phyloP scores from a whole-genome alignment of 2,329 filamentous ascomycete genomes.

The Ascochyta clinopodiicola region DNA sequence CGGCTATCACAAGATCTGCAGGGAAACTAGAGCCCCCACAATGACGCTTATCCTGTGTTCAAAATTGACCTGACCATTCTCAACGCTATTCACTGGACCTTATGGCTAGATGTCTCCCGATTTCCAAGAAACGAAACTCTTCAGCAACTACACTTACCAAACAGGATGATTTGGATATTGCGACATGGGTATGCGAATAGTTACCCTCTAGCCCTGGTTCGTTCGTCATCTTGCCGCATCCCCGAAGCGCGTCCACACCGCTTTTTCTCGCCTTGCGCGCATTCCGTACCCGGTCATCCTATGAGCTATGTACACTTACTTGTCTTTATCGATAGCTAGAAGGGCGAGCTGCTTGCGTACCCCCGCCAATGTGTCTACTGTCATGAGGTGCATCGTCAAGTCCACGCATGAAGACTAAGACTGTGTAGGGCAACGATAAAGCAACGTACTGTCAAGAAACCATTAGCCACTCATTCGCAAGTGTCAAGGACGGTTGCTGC shows the following conservation, averaged over 20 bases:
- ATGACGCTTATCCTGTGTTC: neutral
- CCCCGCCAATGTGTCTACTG: neutral
- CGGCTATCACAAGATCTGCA: neutral
- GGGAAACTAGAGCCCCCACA: neutral
- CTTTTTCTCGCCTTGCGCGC: conserved; percentile 16
- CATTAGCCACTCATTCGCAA: neutral
- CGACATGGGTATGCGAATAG: neutral
- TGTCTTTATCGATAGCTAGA: neutral
- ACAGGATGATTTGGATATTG: neutral
- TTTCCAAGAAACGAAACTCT: neutral
- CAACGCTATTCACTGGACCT: neutral
- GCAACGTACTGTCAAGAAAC: neutral
- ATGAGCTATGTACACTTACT: neutral
- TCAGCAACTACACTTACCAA: neutral
- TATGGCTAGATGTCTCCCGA: neutral
- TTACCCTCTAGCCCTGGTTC: neutral
- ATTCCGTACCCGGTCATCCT: neutral
- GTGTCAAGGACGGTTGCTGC: neutral
- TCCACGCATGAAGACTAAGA: neutral
- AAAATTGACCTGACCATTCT: neutral
- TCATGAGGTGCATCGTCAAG: too few relatives aligned
- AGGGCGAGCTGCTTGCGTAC: neutral
- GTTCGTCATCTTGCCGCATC: conserved; percentile 20
- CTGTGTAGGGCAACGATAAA: neutral
- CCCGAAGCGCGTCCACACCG: conserved; percentile 34